Base-by-base conservation (phyloP, 495 filamentous ascomycete genomes). In the Xylaria curta region DNA sequence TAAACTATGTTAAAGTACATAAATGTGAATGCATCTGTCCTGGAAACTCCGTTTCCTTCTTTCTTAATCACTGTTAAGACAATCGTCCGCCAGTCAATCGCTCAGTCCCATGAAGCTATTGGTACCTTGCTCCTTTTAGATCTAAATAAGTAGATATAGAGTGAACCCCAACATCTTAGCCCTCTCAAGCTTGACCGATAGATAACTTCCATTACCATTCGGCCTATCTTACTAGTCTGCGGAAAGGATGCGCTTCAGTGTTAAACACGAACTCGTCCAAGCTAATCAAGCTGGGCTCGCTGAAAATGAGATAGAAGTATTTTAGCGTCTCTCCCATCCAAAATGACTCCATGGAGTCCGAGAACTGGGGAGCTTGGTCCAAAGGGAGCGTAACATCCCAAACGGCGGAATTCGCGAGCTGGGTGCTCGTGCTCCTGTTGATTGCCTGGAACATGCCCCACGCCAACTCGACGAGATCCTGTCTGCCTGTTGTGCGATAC, bases 241-340 rank as follows among this genome's bases (percentile, higher is more conserved):
- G 60, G 1, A 94, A 88, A 5, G 91, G 88, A 83, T 94, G 92
- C 26, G 92, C 91, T 79, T 94, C 91, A 4, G 92, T 94, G 74
- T 92, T 94, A 53, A 85, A 75, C 1, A 81, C 78, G 72, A 76
- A 81, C 62, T 84, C 78, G 71, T 84, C 82, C 76, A 97, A 80
- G 79, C 85, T 92, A 31, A 94, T 82, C 49, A 89, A 78, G 71
- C 87, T 83, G 1, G 91, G 90, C 63, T 93, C 90, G 33, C 87
- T 90, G 75, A 94, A 97, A 51, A 94, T 88, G 66, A 96, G 80
- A 70, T 93, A 96, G 74, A 95, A 94, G 78, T 97, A 96, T 76
- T 95, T 97, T 65, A 94, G 76, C 3, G 92, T 93, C 78, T 94
- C 91, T 10, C 89, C 88, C 74, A 84, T 69, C 81, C 86, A 88